Evolutionary conservation across 2,329 filamentous ascomycete genomes (phyloP).

Genomic region (Onygenales sp.): DNA sequence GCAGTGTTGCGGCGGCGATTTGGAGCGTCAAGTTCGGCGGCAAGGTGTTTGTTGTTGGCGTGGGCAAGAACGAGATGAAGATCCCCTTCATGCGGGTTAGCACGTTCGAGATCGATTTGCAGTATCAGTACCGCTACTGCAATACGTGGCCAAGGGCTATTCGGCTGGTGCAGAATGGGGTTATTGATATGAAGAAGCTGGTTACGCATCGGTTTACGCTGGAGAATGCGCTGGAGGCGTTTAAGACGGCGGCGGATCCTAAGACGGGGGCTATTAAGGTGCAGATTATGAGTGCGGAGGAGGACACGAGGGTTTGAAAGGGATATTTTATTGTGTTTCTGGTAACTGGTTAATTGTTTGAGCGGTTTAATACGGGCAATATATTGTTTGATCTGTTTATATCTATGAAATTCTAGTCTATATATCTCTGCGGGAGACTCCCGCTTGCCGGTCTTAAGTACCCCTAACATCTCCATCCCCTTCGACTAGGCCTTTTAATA

Average conservation of each 20-base stretch:
- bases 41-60: slow-evolving; percentile 93
- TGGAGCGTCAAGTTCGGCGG: slow-evolving; percentile 90
- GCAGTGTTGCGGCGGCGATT: slow-evolving; percentile 74
- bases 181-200: slow-evolving; percentile 70
- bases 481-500: too few species aligned
- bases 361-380: too few species aligned
- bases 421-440: too few species aligned
- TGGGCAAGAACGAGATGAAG: slow-evolving; percentile 90
- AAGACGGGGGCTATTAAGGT: slow-evolving; percentile 97
- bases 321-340: neutral
- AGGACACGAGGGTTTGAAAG: slow-evolving; percentile 26
- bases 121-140: slow-evolving; percentile 93
- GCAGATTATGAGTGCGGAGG: slow-evolving; percentile 53
- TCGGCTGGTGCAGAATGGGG: slow-evolving; percentile 70
- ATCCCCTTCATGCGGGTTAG: slow-evolving; percentile 92
- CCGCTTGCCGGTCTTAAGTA: too few species aligned
- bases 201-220: slow-evolving; percentile 82
- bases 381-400: too few species aligned
- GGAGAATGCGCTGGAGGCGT: slow-evolving; percentile 81
- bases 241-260: slow-evolving; percentile 77
- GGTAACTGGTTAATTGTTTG: too few species aligned
- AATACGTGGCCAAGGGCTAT: slow-evolving; percentile 97
- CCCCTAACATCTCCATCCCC: too few species aligned
- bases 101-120: slow-evolving; percentile 84
- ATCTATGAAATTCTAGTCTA: too few species aligned